Base-by-base conservation (phyloP, 768 basidiomycete species). In the button mushroom (Agaricus bisporus) region DNA sequence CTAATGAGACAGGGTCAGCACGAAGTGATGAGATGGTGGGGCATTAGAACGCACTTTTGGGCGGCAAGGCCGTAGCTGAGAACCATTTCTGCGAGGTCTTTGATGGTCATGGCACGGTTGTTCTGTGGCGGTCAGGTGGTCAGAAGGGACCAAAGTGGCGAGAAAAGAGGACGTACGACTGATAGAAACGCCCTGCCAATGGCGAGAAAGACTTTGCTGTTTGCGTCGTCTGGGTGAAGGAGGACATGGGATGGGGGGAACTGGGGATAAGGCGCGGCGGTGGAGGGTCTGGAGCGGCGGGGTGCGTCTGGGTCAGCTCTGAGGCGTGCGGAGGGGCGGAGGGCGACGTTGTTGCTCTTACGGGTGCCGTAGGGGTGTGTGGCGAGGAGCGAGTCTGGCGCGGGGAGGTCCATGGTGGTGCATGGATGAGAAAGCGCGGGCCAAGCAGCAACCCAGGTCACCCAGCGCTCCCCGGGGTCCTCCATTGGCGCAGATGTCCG, bases 21-120 rank as follows among this genome's bases (percentile, higher is more conserved):
- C 38, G 29, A 48, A 51, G 45, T 43, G 50, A 37, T 57, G 41
- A 36, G 55, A 47, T 48, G 49, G 35, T 22, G 50, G 20, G n/a
- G 54, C 41, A 39, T 39, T 41, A 43, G 51, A 54, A 67, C 66
- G 56, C 59, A 91, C 88, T 86, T 90, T 72, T 88, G 86, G 67
- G 86, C 88, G 54, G 79, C 71, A 17, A 89, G 73, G 48, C 88
- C 88, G 61, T 74, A 79, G 57, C 70, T 72, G 58, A 82, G 74
- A 36, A 81, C 76, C 70, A 83, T 79, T 60, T 89, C 85, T 29
- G 88, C 83, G 50, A 91, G 80, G 71, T 91, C 88, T 66, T 90
- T 91, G 71, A 90, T 85, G 39, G 88, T 90, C 83, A 89, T 86
- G 44, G 88, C 88, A 46, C 86, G 81, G 68, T 91, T 91, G 63